Evolutionary conservation across 129 eudicot species (phyloP).

Genomic region (Centella asiatica): DNA sequence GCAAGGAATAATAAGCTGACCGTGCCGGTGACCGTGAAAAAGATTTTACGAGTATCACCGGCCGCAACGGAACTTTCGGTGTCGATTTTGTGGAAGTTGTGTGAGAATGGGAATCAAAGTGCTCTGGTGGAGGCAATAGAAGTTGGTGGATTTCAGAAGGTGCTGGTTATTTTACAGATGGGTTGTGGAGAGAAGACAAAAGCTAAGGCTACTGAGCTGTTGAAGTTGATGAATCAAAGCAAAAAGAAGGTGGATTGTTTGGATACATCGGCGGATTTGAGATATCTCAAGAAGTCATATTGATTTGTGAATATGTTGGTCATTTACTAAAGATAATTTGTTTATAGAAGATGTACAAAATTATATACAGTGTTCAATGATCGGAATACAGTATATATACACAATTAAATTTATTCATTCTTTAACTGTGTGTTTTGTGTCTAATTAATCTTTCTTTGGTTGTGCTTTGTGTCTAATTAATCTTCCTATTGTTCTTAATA

Average conservation of each 20-base stretch:
- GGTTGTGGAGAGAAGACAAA: slow-evolving; percentile 67
- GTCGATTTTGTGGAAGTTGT: slow-evolving; percentile 57
- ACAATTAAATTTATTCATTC: too few species aligned
- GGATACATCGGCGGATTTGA: slow-evolving; percentile 58
- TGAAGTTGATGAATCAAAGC: slow-evolving; percentile 68
- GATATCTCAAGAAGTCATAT: slow-evolving; percentile 53
- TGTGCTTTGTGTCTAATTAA: too few species aligned
- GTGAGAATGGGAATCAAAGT: slow-evolving; percentile 27
- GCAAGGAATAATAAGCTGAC: slow-evolving; percentile 37
- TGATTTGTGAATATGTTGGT: too few species aligned
- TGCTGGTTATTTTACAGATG: slow-evolving; percentile 71
- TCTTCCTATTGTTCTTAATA: too few species aligned
- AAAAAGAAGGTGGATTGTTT: slow-evolving; percentile 59
- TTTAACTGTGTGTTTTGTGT: too few species aligned
- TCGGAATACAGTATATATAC: too few species aligned
- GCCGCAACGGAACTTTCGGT: slow-evolving; percentile 55
- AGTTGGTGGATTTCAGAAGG: slow-evolving; percentile 79
- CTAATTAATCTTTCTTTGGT: too few species aligned
- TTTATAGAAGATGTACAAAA: too few species aligned
- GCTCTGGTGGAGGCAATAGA: slow-evolving; percentile 54
- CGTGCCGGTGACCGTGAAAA: slow-evolving; percentile 59
- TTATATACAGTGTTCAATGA: too few species aligned
- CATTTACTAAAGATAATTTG: too few species aligned
- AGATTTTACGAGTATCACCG: slow-evolving; percentile 61
- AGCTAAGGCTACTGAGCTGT: slow-evolving; percentile 65